Evolutionary conservation across 2,329 filamentous ascomycete genomes (phyloP), one percentile per base, ranked within the genome.

Genomic region (Fusarium sp.): DNA sequence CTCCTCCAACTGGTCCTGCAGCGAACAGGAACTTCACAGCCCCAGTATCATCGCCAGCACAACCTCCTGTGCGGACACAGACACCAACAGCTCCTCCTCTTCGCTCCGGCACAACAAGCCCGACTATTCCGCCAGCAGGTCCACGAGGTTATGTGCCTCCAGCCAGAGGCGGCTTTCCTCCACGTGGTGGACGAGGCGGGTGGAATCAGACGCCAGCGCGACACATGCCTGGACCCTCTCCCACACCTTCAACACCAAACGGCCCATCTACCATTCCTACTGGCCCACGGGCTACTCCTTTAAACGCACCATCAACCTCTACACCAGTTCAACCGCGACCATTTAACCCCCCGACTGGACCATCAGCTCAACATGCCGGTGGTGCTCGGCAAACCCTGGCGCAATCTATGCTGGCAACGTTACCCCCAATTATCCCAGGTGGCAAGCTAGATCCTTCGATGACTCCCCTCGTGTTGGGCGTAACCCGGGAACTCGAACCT

Each of bases 281-380:
- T 1, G 87, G 87, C 3, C 87, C 87, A 11, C 82, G 87, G 56
- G 80, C 72, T 14, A 74, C 70, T 75, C 80, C 73, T 47, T 79
- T 74, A 65, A 82, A 63, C 81, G 81, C 60, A 73, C 77, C 75
- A 33, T 81, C 83, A 22, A 78, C 85, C 10, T 81, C 84, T 10
- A 84, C 85, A 4, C 82, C 86, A 78, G 66, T 81, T 77, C 70
- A 88, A 84, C 70, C 78, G 27, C 80, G 83, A 17, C 85, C 87
- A 0, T 90, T 90, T 79, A 90, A 90, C 72, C 88, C 88, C 3
- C 89, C 88, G 4, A 90, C 89, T 2, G 89, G 89, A 4, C 89
- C 88, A n/a, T 82, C 83, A 20, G 78, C 81, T n/a, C 82, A 83
- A 70, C 82, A 84, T 68, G 76, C 80, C 54, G 76, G 79, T 66